Evolutionary conservation across 768 basidiomycete genomes (phyloP).

Genomic region (Holtermannia corniformis): DNA sequence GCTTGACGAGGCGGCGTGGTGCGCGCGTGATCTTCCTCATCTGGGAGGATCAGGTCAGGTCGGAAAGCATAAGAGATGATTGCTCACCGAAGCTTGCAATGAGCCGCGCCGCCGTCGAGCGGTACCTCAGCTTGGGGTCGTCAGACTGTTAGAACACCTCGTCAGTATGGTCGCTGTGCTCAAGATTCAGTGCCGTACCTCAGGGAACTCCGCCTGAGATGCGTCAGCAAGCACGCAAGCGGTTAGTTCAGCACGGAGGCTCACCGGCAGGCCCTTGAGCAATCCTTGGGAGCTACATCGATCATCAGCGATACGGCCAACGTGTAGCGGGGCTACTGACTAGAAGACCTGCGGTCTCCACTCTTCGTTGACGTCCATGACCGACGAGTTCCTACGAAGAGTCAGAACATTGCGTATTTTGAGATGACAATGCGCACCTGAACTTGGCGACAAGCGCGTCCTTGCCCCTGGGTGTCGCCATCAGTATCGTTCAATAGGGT

Average conservation of each 20-base stretch:
- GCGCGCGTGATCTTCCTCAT: too few relatives aligned
- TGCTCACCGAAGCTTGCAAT: too few relatives aligned
- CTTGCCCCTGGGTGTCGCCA: constrained; percentile 23
- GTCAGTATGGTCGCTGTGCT: not conserved
- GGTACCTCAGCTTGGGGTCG: constrained; percentile 4
- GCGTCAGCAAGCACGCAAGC: not conserved
- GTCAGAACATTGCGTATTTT: not conserved
- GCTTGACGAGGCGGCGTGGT: too few relatives aligned
- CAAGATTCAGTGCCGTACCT: not conserved
- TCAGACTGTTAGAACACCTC: constrained; percentile 8
- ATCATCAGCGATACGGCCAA: not conserved
- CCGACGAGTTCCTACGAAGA: constrained; percentile 28
- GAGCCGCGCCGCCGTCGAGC: constrained; percentile 9
- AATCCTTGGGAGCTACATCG: constrained; percentile 20
- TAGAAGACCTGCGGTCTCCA: constrained; percentile 38
- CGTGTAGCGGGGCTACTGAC: constrained; percentile 11
- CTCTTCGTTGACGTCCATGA: constrained; percentile 32
- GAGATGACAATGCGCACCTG: constrained; percentile 14
- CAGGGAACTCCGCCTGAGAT: not conserved
- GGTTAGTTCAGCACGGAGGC: constrained; percentile 6
- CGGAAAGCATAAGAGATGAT: too few relatives aligned
- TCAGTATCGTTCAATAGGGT: too few relatives aligned
- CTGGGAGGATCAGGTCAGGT: too few relatives aligned
- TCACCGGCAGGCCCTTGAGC: constrained; percentile 15
- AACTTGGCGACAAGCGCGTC: constrained; percentile 36